Evolutionary conservation across 2,329 filamentous ascomycete species (phyloP), one percentile per base, ranked within the genome.

Genomic region (Pseudogymnoascus sp.): DNA sequence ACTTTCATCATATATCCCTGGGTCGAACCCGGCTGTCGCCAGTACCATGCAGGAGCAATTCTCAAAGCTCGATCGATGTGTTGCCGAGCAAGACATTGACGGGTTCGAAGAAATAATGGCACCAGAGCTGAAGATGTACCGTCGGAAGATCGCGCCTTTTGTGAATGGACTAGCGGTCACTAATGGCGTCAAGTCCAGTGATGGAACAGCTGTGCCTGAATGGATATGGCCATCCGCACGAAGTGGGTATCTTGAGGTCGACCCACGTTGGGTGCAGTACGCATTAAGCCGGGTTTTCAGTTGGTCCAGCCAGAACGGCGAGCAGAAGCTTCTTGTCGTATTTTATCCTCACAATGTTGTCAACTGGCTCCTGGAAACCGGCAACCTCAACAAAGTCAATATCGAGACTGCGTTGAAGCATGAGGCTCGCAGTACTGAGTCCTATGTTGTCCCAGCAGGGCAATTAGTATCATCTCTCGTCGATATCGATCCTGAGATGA

Each of bases 401-500:
- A 69, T 87, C 60, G 81, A 81, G 68, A 79, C 83, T 2, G 83
- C 84, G 1, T 82, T 88, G 70, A 79, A 79, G 66, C 77, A 78
- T 12, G 77, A 80, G 36, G 50, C 74, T 81, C 16, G 73, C 75
- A 5, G 60, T 63, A 16, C 25, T 11, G 70, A 74, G 0, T 79
- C 82, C 44, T 72, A 70, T 59, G 74, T 77, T n/a, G 77, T 81
- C 25, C 75, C 83, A 12, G 80, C 86, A 10, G 83, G 84, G 36
- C 84, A 89, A 64, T 78, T 92, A 3, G 81, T 90, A 21, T 75
- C 79, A 50, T 79, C 86, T 50, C 76, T 92, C 38, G 81, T 83
- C 0, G 80, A 86, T 59, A 79, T 87, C n/a, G 89, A 92, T 69
- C 83, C 85, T 2, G 85, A 86, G 36, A 82, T 91, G 73, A 83